A percentile compares a stretch with the other conserved stretches of the same genome.
phyloP scores from a whole-genome alignment of 345 rosid species.

The Populus ilicifolia region DNA sequence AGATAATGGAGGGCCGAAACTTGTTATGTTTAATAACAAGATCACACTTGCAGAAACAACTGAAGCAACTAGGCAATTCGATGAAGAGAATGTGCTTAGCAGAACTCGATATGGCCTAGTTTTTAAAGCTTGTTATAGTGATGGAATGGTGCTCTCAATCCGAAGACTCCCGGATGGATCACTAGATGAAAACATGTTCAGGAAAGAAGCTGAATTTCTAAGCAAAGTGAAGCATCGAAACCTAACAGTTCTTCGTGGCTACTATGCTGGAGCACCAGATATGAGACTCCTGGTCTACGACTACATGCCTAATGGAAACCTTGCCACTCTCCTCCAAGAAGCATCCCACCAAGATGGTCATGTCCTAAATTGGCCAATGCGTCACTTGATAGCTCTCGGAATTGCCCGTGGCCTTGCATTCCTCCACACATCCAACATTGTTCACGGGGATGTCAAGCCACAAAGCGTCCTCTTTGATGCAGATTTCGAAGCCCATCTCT shows the following conservation, averaged over 20 bases:
- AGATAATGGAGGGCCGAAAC: slow-evolving; percentile 81
- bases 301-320: slow-evolving; percentile 97
- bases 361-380: slow-evolving; percentile 98
- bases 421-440: slow-evolving; percentile 71
- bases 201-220: slow-evolving; percentile 80
- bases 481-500: slow-evolving; percentile 89
- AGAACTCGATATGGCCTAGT: slow-evolving; percentile 68
- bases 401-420: slow-evolving; percentile 85
- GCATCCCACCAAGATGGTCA: slow-evolving; percentile 98
- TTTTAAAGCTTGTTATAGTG: slow-evolving; percentile 80
- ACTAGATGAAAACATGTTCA: slow-evolving; percentile 64
- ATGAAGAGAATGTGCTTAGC: slow-evolving; percentile 87
- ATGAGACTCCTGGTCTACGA: slow-evolving; percentile 73
- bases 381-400: slow-evolving; percentile 91
- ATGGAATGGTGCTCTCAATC: slow-evolving; percentile 85
- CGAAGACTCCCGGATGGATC: slow-evolving; percentile 66
- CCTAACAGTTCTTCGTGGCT: slow-evolving; percentile 84
- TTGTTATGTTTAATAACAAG: slow-evolving; percentile 89
- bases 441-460: slow-evolving; percentile 91
- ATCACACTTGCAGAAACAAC: slow-evolving; percentile 78
- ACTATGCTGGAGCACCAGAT: slow-evolving; percentile 80
- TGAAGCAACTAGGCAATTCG: slow-evolving; percentile 85
- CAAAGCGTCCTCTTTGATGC: slow-evolving; percentile 90
- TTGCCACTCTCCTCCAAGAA: slow-evolving; percentile 91
- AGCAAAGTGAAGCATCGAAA: slow-evolving; percentile 88